Base-by-base conservation (phyloP, 495 filamentous ascomycete species). In the Geopyxis carbonaria region DNA sequence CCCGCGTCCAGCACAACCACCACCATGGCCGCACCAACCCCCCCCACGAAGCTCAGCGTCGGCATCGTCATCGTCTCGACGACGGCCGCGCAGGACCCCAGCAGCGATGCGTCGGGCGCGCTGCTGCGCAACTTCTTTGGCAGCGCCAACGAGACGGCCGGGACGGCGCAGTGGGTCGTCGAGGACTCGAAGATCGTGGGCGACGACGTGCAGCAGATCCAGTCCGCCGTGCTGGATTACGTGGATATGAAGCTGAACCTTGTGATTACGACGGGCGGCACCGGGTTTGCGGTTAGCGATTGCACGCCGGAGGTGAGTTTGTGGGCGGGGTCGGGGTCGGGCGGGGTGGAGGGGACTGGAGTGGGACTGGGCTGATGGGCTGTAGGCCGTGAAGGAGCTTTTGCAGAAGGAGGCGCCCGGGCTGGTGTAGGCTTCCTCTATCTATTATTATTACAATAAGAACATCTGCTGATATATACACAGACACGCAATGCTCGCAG, bases 1-100 rank as follows among this genome's bases (percentile, higher is more conserved):
- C n/a, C n/a, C n/a, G n/a, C n/a, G n/a, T n/a, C n/a, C n/a, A n/a
- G n/a, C n/a, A n/a, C n/a, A n/a, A n/a, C n/a, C n/a, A n/a, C n/a
- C n/a, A 28, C 36, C 2, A 39, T 39, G 36, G n/a, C 36, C 9
- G 9, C 36, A 20, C 11, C 13, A 39, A 39, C 50, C 9, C 55
- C 56, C 25, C 58, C n/a, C n/a, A n/a, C n/a, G n/a, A n/a, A n/a
- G n/a, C n/a, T 86, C 16, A 67, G 57, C 45, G 79, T 74, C 20
- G 80, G 75, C 10, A 80, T 97, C 30, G 67, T 97, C 23, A 69
- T 95, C 50, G 69, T 97, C 30, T 95, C 89, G 1, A 89, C 92
- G 36, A 95, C 91, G n/a, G 89, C 89, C 23, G 73, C 73, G 18
- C 62, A 73, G 48, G 78, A 93, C 60, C 77, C 85, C 0, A 72